phyloP scores from a whole-genome alignment of 2,329 filamentous ascomycete genomes.

The Drechslerella stenobrocha region DNA sequence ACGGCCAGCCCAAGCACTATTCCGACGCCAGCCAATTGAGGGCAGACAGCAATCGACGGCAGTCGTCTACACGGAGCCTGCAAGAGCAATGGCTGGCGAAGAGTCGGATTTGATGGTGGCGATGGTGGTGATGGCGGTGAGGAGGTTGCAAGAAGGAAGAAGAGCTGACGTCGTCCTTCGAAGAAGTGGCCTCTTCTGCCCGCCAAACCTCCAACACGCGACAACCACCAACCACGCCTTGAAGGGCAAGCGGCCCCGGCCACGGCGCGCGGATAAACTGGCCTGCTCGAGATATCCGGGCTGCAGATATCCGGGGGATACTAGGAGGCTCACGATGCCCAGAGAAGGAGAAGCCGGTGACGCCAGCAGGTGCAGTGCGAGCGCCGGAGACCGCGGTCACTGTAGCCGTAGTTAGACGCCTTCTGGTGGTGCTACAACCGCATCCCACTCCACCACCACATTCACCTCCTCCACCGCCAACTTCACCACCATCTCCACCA shows the following conservation, averaged over 20 bases:
- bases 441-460: slow-evolving; percentile 39
- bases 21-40: background rate
- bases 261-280: slow-evolving; percentile 2
- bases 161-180: slow-evolving; percentile 35
- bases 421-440: no score
- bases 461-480: slow-evolving; percentile 13
- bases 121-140: slow-evolving; percentile 13
- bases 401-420: slow-evolving; percentile 3
- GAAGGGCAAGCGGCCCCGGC: background rate
- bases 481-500: background rate
- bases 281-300: slow-evolving; percentile 8
- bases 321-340: no score
- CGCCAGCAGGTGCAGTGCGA: background rate
- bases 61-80: background rate
- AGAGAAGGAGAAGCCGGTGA: no score
- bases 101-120: slow-evolving; percentile 6
- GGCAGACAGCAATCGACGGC: slow-evolving; percentile 2
- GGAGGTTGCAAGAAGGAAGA: slow-evolving; percentile 3
- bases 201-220: slow-evolving; percentile 17
- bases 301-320: background rate
- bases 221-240: background rate
- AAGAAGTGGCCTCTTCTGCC: slow-evolving; percentile 40
- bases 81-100: background rate
- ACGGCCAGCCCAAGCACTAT: slow-evolving; percentile 8
- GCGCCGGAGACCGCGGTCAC: background rate